These are phyloP conservation scores for Pichia gijzeniarum DNA, from an alignment of 805 yeast species.

Conservation along the genomic window DNA sequence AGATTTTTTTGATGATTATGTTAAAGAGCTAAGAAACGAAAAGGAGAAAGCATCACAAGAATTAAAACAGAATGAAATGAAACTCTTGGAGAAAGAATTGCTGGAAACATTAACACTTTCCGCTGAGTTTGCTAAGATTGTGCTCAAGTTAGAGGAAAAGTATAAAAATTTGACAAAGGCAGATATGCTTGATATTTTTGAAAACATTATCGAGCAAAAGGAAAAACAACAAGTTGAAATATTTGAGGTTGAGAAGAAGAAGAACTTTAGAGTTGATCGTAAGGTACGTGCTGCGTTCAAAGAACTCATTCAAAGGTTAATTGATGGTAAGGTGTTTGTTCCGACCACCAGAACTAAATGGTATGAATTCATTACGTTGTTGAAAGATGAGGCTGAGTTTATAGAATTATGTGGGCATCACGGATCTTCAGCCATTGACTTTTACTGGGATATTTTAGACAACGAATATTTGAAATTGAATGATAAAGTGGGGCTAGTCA, in stretches of 20 bases:
- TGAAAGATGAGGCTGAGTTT: conserved; percentile 54
- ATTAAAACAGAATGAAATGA: conserved; percentile 41
- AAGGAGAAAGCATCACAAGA: conserved; percentile 24
- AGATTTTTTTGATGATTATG: conserved; percentile 47
- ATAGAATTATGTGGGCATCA: conserved; percentile 59
- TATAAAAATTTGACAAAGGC: conserved; percentile 43
- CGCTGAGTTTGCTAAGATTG: conserved; percentile 2
- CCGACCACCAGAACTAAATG: conserved; percentile 51
- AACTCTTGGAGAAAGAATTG: conserved; percentile 48
- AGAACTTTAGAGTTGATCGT: conserved; percentile 52
- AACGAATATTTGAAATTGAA: conserved; percentile 49
- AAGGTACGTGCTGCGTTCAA: conserved; percentile 59
- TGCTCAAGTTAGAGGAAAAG: conserved; percentile 36
- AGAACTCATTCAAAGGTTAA: conserved; percentile 35
- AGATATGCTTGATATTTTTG: conserved; percentile 55
- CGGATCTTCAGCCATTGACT: conserved; percentile 73
- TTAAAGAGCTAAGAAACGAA: conserved; percentile 32
- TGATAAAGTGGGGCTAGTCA: conserved; percentile 54
- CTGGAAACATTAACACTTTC: background rate
- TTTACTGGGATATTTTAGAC: conserved; percentile 69
- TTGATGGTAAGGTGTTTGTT: conserved; percentile 22
- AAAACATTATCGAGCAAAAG: conserved; percentile 24
- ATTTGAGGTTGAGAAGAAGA: conserved; percentile 27
- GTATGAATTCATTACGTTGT: conserved; percentile 43
- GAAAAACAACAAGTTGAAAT: conserved; percentile 29